These are phyloP conservation scores for Gillenia trifoliata DNA, from an alignment of 306 rosid species.

Conservation along the genomic window DNA sequence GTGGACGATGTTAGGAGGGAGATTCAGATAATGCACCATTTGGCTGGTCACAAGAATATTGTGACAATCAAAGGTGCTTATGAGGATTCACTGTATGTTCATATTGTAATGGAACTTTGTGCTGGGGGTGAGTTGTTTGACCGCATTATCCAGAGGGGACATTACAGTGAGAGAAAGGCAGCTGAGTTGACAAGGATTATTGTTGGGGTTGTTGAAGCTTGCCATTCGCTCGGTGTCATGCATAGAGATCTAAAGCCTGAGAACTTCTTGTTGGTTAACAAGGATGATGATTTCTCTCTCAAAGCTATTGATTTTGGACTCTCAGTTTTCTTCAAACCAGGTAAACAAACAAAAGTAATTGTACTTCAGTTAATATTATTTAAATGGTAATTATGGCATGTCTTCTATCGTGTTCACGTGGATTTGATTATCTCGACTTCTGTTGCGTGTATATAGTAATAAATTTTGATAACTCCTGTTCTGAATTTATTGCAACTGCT, in stretches of 20 bases:
- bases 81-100: slow-evolving; percentile 83
- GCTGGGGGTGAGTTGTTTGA: slow-evolving; percentile 92
- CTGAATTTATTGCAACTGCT: background rate
- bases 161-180: slow-evolving; percentile 85
- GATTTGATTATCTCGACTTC: background rate
- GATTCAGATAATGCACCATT: slow-evolving; percentile 96
- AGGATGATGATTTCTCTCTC: slow-evolving; percentile 89
- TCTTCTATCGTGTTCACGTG: background rate
- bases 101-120: slow-evolving; percentile 95
- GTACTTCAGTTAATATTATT: background rate
- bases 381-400: background rate
- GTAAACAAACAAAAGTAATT: slow-evolving; percentile 27
- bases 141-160: slow-evolving; percentile 88
- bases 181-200: slow-evolving; percentile 84
- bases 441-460: background rate
- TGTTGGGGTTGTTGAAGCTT: slow-evolving; percentile 92
- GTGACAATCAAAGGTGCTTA: slow-evolving; percentile 94
- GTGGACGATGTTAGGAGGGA: slow-evolving; percentile 89
- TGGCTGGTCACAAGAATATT: slow-evolving; percentile 86
- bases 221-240: slow-evolving; percentile 96
- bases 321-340: slow-evolving; percentile 94
- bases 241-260: slow-evolving; percentile 96
- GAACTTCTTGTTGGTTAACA: slow-evolving; percentile 83
- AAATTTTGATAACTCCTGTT: background rate
- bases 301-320: slow-evolving; percentile 97